Conservation (phyloP, 176 grass and related monocot species). For the Bothriochloa decipiens region DNA sequence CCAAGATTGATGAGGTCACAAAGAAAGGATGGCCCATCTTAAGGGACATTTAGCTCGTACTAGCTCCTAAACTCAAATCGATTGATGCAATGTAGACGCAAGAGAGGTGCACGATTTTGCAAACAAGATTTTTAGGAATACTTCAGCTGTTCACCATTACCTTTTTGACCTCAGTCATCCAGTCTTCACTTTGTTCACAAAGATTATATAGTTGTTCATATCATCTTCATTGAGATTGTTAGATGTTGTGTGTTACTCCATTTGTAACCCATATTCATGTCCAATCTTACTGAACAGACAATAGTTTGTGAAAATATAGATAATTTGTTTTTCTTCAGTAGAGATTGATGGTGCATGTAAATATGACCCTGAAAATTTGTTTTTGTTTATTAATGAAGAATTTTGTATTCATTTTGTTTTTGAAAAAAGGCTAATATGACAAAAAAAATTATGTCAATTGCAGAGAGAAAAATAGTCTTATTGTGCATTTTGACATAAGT, state of each 20-base stretch:
- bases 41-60: conserved; percentile 56
- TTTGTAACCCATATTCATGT: conserved; percentile 12
- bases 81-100: background rate
- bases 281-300: background rate
- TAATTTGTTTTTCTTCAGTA: background rate
- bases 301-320: conserved; percentile 13
- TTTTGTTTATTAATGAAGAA: background rate
- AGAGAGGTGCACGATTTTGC: conserved; percentile 13
- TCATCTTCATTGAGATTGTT: background rate
- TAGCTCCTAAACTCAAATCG: background rate
- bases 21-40: conserved; percentile 88
- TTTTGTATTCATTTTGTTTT: background rate
- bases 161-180: background rate
- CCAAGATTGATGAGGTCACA: conserved; percentile 72
- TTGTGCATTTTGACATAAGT: too few relatives aligned
- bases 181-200: conserved; percentile 2
- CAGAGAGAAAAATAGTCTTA: too few relatives aligned
- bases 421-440: background rate
- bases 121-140: background rate
- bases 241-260: background rate
- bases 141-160: background rate
- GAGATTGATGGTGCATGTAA: background rate
- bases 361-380: background rate
- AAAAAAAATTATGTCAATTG: background rate
- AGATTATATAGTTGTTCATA: conserved; percentile 2